Evolutionary conservation across 2,329 filamentous ascomycete species (phyloP).

Genomic region (Fusarium denticulatum): DNA sequence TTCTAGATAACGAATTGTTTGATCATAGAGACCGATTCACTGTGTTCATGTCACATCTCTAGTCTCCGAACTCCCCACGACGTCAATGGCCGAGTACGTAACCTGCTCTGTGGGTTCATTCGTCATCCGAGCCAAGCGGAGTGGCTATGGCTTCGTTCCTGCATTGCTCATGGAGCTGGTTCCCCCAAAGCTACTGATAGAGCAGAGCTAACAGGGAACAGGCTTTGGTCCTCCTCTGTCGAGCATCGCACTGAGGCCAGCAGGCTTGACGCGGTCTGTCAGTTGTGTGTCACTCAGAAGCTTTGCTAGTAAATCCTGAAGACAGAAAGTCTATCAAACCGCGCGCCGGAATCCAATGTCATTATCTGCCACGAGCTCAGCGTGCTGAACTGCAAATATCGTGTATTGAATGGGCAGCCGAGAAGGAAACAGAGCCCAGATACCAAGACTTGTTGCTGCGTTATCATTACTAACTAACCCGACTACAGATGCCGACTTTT

Average conservation of each 20-base stretch:
- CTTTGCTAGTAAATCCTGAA: constrained; percentile 1
- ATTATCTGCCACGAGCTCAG: not conserved
- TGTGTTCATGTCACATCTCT: not conserved
- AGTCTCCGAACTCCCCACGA: constrained; percentile 19
- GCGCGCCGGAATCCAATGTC: constrained; percentile 15
- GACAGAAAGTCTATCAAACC: constrained; percentile 11
- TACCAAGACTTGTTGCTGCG: not conserved
- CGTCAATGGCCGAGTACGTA: constrained; percentile 30
- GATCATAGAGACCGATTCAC: not conserved
- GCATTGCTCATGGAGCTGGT: constrained; percentile 41
- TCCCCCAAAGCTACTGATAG: constrained; percentile 24
- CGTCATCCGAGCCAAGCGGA: constrained; percentile 30
- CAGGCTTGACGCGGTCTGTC: constrained; percentile 17
- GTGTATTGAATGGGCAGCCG: not conserved
- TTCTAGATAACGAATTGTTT: constrained; percentile 6
- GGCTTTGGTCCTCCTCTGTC: constrained; percentile 20
- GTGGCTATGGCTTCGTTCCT: constrained; percentile 42
- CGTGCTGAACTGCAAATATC: not conserved
- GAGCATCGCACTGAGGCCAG: constrained; percentile 24
- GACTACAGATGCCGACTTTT: constrained; percentile 13
- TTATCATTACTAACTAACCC: constrained; percentile 11
- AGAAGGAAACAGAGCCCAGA: constrained; percentile 12
- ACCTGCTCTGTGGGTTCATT: constrained; percentile 32
- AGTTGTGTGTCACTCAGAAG: constrained; percentile 21
- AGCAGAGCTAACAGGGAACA: constrained; percentile 29